Evolutionary conservation across 129 eudicot genomes (phyloP).

Genomic region (sunflower (Helianthus annuus)): DNA sequence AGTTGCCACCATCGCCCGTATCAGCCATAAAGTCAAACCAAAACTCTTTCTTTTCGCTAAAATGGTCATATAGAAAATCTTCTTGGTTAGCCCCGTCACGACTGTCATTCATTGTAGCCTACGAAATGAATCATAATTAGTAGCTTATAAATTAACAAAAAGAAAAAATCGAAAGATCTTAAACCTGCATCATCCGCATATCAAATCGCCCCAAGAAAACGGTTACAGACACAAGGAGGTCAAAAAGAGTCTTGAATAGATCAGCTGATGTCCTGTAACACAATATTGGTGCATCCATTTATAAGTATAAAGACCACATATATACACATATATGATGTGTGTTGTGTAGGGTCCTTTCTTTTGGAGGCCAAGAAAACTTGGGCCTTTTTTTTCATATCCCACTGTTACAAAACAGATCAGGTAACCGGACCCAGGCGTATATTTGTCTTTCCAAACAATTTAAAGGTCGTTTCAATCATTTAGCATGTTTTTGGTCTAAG

Average conservation of each 20-base stretch:
- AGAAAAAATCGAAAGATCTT: neutral
- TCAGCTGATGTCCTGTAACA: constrained; percentile 93
- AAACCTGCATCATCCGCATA: constrained; percentile 99
- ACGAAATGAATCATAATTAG: no score
- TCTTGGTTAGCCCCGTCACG: constrained; percentile 54
- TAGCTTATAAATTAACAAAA: no score
- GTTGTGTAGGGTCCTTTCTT: no score
- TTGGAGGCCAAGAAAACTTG: no score
- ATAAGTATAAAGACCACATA: no score
- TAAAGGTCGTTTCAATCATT: no score
- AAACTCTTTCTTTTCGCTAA: constrained; percentile 67
- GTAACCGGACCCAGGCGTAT: no score
- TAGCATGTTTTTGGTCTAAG: no score
- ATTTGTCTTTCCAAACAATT: no score
- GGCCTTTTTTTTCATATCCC: no score
- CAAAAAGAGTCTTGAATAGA: constrained; percentile 93
- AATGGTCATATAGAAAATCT: constrained; percentile 79
- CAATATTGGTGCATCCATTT: neutral
- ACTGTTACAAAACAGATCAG: no score
- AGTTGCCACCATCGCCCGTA: constrained; percentile 97
- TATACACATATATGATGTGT: no score
- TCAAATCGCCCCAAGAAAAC: constrained; percentile 98
- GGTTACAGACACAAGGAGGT: constrained; percentile 92
- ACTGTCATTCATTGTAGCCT: constrained; percentile 60
- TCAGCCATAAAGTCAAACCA: constrained; percentile 99